Base-by-base conservation (phyloP, 345 rosid genomes). In the Aquilaria yunnanensis region DNA sequence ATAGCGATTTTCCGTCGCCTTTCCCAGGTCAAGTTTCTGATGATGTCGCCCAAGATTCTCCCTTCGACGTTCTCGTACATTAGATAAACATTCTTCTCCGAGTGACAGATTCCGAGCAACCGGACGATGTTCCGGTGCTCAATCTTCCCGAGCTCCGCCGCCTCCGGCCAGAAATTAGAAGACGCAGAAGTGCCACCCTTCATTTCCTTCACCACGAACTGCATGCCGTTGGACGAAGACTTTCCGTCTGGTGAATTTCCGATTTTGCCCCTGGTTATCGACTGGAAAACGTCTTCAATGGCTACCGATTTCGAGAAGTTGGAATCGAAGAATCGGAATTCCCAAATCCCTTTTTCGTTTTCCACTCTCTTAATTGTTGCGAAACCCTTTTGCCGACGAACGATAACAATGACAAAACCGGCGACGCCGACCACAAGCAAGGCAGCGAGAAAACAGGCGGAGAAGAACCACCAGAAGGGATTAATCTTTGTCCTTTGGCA, bases 321-420 rank as follows among this genome's bases (percentile, higher is more conserved):
- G 45, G 83, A 59, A 57, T 84, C 78, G 53, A 81, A 89, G 70
- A 80, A 67, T n/a, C 72, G 84, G 60, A 85, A 64, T 32, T 89
- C 93, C 88, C 96, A 89, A 3, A 67, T 71, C 16, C 93, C 96
- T 46, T 84, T 82, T 74, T 79, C 85, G 16, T 75, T 80, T 64
- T 92, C 90, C 10, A 81, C 79, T 71, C 83, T 77, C 74, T 83
- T 80, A 10, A 71, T 67, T 61, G 70, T 70, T 60, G 70, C 72
- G 31, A 75, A 67, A 48, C 33, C 61, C 16, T 70, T 81, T 60
- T 52, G 70, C 47, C 75, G 70, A 46, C 80, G 74, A 41, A 83
- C 46, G n/a, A 79, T 29, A 8, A 69, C 54, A 56, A 74, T 8
- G 2, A 61, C 76, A 10, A 67, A 81, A 65, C 73, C 76, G 37